Base-by-base conservation (phyloP, 2,329 filamentous ascomycete genomes). In the Calonectria pseudoreteaudii region DNA sequence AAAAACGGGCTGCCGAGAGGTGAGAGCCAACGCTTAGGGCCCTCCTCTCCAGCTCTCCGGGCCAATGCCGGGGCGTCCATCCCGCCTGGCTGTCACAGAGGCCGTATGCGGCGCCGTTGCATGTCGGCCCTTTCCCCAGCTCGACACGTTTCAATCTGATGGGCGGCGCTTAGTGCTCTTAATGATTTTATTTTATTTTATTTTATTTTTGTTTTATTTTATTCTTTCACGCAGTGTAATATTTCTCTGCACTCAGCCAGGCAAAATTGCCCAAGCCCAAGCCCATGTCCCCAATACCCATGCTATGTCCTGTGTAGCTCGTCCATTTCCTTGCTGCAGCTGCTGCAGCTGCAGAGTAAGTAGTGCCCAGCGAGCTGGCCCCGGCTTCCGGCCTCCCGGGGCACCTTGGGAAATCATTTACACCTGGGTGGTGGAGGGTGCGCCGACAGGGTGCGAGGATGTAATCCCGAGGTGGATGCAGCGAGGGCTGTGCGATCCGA, bases 61-160 rank as follows among this genome's bases (percentile, higher is more conserved):
- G 56, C 50, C 66, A 69, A 49, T 60, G 28, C 53, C 41, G 14
- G 34, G 34, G 34, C 56, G 38, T 49, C 62, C 41, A 26, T 66
- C 62, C 41, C 44, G 13, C 47, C 56, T 64, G 44, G 58, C 68
- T 44, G 56, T 66, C 60, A 66, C 50, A 60, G 38, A 49, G 41
- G 47, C 52, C 18, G 34, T 26, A 49, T 52, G 58, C 56, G 56
- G 56, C 56, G 36, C 56, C 23, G 38, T 64, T 66, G 62, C 38
- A 67, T 31, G 56, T 62, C 56, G 56, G 56, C 23, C 56, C 56
- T 62, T 62, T 62, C 69, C 69, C 69, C 49, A 66, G 66, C 31
- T 56, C 56, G 60, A 67, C 50, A 66, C 71, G 71, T 73, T 73
- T 73, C 71, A 73, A 60, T 44, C 50, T 66, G 49, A 73, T 66